Evolutionary conservation across 2,329 filamentous ascomycete genomes (phyloP).

Genomic region (Harringtonia lauricola): DNA sequence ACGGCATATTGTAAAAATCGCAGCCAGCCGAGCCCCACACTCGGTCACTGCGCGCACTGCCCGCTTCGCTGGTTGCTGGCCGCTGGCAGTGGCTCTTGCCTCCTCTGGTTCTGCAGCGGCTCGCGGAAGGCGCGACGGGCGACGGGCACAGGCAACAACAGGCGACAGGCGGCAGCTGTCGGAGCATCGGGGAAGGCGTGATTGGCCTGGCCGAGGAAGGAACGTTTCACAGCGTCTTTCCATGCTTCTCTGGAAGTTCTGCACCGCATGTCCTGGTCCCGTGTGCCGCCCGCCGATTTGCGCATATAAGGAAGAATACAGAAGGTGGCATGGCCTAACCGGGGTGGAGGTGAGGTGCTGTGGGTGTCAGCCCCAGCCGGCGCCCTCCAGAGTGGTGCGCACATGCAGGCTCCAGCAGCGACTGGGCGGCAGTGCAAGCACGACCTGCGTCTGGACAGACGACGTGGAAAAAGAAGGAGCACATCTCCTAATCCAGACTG

Average conservation of each 20-base stretch:
- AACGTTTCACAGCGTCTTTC: background rate
- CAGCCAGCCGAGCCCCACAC: too few relatives aligned
- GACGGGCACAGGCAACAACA: too few relatives aligned
- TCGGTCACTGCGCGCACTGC: too few relatives aligned
- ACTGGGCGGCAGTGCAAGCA: conserved; percentile 9
- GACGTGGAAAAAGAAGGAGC: background rate
- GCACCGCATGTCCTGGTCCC: background rate
- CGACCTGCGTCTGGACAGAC: conserved; percentile 7
- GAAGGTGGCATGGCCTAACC: background rate
- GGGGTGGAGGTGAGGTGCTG: too few relatives aligned
- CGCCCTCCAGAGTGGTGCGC: background rate
- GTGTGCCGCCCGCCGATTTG: background rate
- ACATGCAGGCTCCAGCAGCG: conserved; percentile 8
- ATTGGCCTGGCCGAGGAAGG: background rate
- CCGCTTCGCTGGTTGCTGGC: too few relatives aligned
- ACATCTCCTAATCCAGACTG: too few relatives aligned
- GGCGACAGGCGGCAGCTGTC: too few relatives aligned
- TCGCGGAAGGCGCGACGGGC: too few relatives aligned
- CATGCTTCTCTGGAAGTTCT: background rate
- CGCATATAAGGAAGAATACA: background rate
- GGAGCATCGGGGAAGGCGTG: too few relatives aligned
- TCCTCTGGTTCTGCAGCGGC: too few relatives aligned
- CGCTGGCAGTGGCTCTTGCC: too few relatives aligned
- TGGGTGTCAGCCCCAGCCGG: too few relatives aligned
- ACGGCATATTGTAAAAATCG: background rate